Percentiles rank a stretch among this genome's conserved stretches.
phyloP scores from a whole-genome alignment of 306 rosid genomes.

The Begonia loranthoides region DNA sequence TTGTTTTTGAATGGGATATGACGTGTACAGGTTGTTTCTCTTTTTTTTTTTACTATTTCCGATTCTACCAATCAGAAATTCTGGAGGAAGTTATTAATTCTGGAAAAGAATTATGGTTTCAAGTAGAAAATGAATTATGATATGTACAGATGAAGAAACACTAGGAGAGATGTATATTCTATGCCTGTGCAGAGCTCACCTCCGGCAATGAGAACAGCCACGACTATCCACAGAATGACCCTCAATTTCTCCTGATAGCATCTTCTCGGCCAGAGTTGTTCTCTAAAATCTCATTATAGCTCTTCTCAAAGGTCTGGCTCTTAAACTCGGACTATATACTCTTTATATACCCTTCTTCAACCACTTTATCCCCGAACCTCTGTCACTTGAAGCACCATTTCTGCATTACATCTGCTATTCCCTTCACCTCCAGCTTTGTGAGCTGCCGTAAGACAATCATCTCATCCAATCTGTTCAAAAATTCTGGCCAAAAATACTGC shows the following conservation, averaged over 20 bases:
- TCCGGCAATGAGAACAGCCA: no score
- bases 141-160: no score
- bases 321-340: constrained; percentile 33
- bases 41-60: no score
- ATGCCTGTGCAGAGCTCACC: no score
- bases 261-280: constrained; percentile 61
- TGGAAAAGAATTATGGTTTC: no score
- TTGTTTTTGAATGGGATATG: no score
- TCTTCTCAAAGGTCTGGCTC: constrained; percentile 70
- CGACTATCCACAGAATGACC: not conserved
- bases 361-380: constrained; percentile 42
- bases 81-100: no score
- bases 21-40: no score
- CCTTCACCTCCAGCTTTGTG: constrained; percentile 59
- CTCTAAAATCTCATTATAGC: constrained; percentile 49
- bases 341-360: constrained; percentile 34
- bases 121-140: no score
- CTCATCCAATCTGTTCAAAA: constrained; percentile 88
- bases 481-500: constrained; percentile 78
- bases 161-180: no score
- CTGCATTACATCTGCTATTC: constrained; percentile 50
- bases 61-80: no score
- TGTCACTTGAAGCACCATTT: constrained; percentile 57
- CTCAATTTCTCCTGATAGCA: constrained; percentile 43
- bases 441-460: constrained; percentile 73